A percentile compares a stretch with the other conserved stretches of the same genome.
phyloP scores from a whole-genome alignment of 306 rosid species.

The Hippophae tibetana region DNA sequence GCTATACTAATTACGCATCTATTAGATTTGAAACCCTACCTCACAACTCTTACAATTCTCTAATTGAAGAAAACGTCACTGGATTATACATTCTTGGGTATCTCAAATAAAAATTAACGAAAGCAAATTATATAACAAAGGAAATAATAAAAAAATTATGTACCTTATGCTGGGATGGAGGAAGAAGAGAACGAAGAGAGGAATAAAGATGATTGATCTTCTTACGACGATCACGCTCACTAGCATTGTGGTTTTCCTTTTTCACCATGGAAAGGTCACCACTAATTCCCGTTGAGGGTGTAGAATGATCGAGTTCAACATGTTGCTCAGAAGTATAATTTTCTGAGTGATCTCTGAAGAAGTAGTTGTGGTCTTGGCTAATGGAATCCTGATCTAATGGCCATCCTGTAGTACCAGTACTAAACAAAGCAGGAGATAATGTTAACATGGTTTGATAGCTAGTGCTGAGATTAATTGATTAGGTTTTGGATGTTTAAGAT shows the following conservation, averaged over 20 bases:
- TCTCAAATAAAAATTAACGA: no score
- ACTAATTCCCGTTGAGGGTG: conserved; percentile 8
- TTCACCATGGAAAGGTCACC: conserved; percentile 15
- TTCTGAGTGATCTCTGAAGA: neutral
- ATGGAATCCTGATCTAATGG: conserved; percentile 15
- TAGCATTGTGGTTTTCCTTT: conserved; percentile 77
- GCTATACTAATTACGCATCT: no score
- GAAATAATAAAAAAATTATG: neutral
- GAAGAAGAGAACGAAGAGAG: conserved; percentile 67
- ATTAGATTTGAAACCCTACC: no score
- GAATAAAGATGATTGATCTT: conserved; percentile 57
- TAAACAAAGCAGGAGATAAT: conserved; percentile 23
- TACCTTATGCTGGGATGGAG: conserved; percentile 47
- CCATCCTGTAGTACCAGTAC: conserved; percentile 14
- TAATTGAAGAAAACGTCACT: neutral
- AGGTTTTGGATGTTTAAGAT: no score
- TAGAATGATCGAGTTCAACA: conserved; percentile 1
- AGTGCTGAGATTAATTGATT: no score
- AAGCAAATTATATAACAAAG: no score
- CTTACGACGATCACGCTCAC: conserved; percentile 81
- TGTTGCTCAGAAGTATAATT: conserved; percentile 10
- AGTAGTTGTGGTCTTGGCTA: conserved; percentile 9
- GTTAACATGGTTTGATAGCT: conserved; percentile 21
- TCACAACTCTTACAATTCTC: no score
- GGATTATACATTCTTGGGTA: no score